These are phyloP conservation scores for Raffaelea ambrosiae DNA, from an alignment of 2,329 filamentous ascomycete genomes.

Conservation along the genomic window DNA sequence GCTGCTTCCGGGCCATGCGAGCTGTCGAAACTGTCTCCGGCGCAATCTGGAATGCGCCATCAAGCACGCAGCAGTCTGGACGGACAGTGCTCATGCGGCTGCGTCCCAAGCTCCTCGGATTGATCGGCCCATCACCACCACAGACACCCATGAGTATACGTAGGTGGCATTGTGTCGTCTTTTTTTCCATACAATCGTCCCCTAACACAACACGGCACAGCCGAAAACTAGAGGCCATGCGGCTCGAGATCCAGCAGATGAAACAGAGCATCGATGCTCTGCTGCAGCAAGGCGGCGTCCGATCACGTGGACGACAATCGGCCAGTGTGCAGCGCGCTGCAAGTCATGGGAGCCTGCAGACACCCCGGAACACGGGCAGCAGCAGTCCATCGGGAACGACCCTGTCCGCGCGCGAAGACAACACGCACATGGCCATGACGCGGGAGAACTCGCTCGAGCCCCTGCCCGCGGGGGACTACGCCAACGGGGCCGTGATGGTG, in stretches of 20 bases:
- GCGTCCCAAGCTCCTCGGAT: too few relatives aligned
- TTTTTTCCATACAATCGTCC: too few relatives aligned
- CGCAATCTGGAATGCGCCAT: conserved; percentile 33
- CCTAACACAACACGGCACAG: too few relatives aligned
- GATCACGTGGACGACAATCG: too few relatives aligned
- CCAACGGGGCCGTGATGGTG: conserved; percentile 21
- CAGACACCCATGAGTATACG: not conserved
- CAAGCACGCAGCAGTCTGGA: conserved; percentile 14
- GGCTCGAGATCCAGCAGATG: conserved; percentile 15
- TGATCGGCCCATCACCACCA: too few relatives aligned
- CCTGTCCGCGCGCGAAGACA: conserved; percentile 20
- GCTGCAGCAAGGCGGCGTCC: conserved; percentile 8
- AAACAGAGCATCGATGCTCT: conserved; percentile 15
- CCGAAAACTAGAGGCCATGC: conserved; percentile 1
- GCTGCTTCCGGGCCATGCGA: conserved; percentile 28
- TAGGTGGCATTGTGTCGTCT: too few relatives aligned
- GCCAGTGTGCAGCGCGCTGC: too few relatives aligned
- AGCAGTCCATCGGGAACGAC: conserved; percentile 12
- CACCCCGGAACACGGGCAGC: too few relatives aligned
- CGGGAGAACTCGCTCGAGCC: conserved; percentile 35
- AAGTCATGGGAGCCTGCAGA: too few relatives aligned
- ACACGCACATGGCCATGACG: conserved; percentile 30
- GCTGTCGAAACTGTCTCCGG: conserved; percentile 33
- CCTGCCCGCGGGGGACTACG: conserved; percentile 23
- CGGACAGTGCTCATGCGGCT: not conserved